Evolutionary conservation across 1,284 basidiomycete species (phyloP), one percentile per base, ranked within the genome.

Genomic region (Sporisorium iseilematis-ciliati): DNA sequence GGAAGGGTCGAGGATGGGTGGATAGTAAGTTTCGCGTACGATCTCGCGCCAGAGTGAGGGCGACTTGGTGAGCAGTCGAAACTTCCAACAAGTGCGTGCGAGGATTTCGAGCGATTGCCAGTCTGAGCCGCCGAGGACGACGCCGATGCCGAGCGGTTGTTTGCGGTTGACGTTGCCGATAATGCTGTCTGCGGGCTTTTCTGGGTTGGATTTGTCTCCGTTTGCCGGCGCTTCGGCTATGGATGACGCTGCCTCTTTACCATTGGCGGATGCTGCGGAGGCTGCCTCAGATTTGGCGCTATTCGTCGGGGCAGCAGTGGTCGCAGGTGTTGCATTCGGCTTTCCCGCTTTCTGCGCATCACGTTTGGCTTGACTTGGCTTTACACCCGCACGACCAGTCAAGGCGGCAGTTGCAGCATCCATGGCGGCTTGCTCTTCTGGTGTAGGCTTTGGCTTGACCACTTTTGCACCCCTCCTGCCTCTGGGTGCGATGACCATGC

Each of bases 41-140:
- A 84, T 78, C 31, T 63, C 64, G 12, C 65, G 73, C 83, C 83
- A 83, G 26, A 82, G 59, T n/a, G 65, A 63, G 42, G 71, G 57
- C 3, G 72, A 72, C 3, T 71, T 57, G n/a, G 80, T 81, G 14
- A 82, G 68, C 31, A 80, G 66, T 20, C 83, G 82, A 43, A 82
- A 72, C 57, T 79, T 82, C 78, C 78, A 79, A 55, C 82, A 83
- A 2, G 66, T 75, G 20, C 83, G 74, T 10, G 57, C 83, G 14
- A 79, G 50, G 14, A 63, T 60, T 55, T 84, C 83, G 42, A 84
- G 70, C 21, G 72, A 55, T n/a, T 77, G 63, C 65, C 81, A 82
- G 57, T 84, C 83, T 4, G 81, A 65, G 8, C 82, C 80, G 1
- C 78, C 82, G 2, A 79, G 65, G 18, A 75, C 77, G 26, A 82